Conservation (phyloP, 352 stramenopile species). For the Phytophthora kernoviae region DNA sequence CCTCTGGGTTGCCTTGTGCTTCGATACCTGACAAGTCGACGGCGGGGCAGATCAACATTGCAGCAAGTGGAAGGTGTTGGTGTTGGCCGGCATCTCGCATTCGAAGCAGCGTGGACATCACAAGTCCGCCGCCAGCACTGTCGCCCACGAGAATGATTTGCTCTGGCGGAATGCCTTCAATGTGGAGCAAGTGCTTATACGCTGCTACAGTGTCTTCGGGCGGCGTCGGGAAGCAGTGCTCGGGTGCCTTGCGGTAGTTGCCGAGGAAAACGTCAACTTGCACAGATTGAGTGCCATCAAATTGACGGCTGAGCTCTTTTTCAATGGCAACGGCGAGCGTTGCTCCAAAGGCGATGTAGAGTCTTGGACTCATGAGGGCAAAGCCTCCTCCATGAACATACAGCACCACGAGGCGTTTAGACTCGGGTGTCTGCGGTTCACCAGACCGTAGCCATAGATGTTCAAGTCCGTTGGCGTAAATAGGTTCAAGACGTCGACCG, state of each 20-base stretch:
- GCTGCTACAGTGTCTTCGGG: conserved; percentile 42
- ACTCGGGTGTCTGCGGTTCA: conserved; percentile 1
- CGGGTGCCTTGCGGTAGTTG: conserved; percentile 56
- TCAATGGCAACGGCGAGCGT: conserved; percentile 32
- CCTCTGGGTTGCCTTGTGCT: conserved; percentile 17
- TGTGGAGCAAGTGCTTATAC: conserved; percentile 48
- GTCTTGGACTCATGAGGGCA: conserved; percentile 41
- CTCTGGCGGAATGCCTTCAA: conserved; percentile 26
- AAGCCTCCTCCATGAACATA: conserved; percentile 66
- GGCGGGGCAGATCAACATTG: conserved; percentile 43
- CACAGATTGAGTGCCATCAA: conserved; percentile 10
- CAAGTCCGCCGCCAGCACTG: conserved; percentile 45
- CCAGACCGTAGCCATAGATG: conserved; percentile 44
- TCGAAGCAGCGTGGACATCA: conserved; percentile 47
- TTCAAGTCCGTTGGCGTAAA: conserved; percentile 39
- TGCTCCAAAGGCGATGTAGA: conserved; percentile 42
- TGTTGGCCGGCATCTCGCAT: conserved; percentile 24
- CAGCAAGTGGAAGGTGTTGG: conserved; percentile 35
- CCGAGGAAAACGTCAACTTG: conserved; percentile 48
- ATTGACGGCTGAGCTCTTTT: conserved; percentile 17
- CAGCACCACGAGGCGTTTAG: conserved; percentile 46
- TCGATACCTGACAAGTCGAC: conserved; percentile 48
- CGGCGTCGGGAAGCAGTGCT: conserved; percentile 43
- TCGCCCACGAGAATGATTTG: conserved; percentile 46
- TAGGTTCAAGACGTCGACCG: conserved; percentile 24